Base-by-base conservation (phyloP, 2,329 filamentous ascomycete species). In the Penicillium psychrosexuale region DNA sequence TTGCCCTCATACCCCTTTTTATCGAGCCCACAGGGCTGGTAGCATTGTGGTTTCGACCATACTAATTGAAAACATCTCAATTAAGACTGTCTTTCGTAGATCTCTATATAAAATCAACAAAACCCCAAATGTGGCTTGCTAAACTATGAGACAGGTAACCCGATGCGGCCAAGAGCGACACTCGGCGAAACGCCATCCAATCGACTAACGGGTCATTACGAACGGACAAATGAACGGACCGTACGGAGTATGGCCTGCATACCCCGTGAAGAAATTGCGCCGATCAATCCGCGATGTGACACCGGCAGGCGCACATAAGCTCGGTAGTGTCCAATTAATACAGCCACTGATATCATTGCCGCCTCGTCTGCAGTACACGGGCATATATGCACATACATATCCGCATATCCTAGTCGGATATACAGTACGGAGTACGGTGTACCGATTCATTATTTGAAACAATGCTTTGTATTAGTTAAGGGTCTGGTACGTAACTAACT, bases 1-100 rank as follows among this genome's bases (percentile, higher is more conserved):
- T 38, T 53, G 24, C 39, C 34, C 52, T 51, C 52, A 53, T 56
- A 53, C 37, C 49, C 53, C 53, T 53, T 52, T 43, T 44, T 46
- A 53, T 56, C 53, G 27, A 28, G 43, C 53, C 22, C 28, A 17
- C 36, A 31, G 38, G 49, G 49, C 43, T 53, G 54, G 39, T 53
- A 49, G 44, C 37, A 53, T 56, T 56, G 50, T 49, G 50, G 54
- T 47, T 48, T 38, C 33, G 44, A 48, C 48, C 48, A 55, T 52
- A 44, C 31, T 48, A 52, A 55, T 47, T 36, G 42, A 55, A 55
- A 51, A 19, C 31, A 52, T 55, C 47, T 42, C 40, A 55, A 51
- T 19, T 36, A 8, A 40, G 30, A 12, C 19, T 28, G 5, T 42
- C 5, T 28, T 12, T 33, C 13, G 51, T 53, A 53, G 51, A 42